Percentiles rank a stretch among this genome's conserved stretches.
phyloP scores from a whole-genome alignment of 768 basidiomycete genomes.

The Lentinula edodes region DNA sequence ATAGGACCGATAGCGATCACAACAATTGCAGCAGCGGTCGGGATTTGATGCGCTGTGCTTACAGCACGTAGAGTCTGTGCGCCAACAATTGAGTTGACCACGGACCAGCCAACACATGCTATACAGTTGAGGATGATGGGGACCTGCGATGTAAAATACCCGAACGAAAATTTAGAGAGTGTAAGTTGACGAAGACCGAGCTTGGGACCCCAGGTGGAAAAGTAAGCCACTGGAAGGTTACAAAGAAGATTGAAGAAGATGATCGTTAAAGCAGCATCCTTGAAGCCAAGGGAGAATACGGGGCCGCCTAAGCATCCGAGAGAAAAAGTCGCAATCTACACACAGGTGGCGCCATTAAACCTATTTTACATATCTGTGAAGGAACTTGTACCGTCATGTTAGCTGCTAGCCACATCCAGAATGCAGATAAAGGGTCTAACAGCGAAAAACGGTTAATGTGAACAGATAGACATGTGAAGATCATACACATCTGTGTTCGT shows the following conservation, averaged over 20 bases:
- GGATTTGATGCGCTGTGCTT: conserved; percentile 1
- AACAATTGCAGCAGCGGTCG: background rate
- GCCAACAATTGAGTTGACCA: conserved; percentile 58
- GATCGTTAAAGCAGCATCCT: background rate
- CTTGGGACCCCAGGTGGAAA: conserved; percentile 49
- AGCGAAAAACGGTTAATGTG: background rate
- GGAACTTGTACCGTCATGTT: background rate
- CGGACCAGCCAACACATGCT: conserved; percentile 50
- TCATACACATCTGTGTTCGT: background rate
- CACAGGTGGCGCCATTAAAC: background rate
- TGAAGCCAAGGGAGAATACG: background rate
- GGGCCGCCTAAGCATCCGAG: background rate
- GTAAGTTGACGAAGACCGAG: conserved; percentile 62
- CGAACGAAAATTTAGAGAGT: conserved; percentile 21
- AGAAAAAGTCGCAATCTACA: background rate
- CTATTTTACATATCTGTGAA: background rate
- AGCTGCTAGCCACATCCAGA: conserved; percentile 5
- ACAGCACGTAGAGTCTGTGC: conserved; percentile 33
- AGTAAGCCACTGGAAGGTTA: background rate
- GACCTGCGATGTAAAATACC: background rate
- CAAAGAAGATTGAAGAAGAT: conserved; percentile 3
- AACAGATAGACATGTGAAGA: background rate
- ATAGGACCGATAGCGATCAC: background rate
- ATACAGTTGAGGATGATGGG: background rate
- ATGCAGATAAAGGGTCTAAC: background rate